Base-by-base conservation (phyloP, 2,329 filamentous ascomycete genomes). In the Stagonosporopsis vannaccii region DNA sequence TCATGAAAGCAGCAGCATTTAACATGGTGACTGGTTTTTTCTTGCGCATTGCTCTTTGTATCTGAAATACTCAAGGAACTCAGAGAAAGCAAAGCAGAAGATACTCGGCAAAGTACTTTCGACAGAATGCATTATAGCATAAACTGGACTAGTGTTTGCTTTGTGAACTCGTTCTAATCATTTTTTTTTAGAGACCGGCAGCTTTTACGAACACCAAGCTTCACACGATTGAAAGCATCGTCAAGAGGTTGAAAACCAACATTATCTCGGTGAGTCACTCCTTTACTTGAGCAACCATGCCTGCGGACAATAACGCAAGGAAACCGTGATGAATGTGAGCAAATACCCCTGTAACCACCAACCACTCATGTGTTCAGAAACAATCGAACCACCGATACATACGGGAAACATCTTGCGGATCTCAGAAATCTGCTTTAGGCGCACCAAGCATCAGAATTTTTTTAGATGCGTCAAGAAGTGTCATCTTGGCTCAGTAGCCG, bases 401-500 rank as follows among this genome's bases (percentile, higher is more conserved):
- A 8, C 7, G 13, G 15, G 7, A 32, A 13, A 32, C 6, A 4
- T 32, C 4, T n/a, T 15, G 2, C 1, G 4, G 4, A 17, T 4
- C 22, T 22, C 28, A 23, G 6, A 9, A 15, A n/a, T 43, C 22
- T 25, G 13, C 13, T 25, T 4, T 40, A 25, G 35, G 1, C 25
- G 23, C 23, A 23, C 28, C 13, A 41, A 35, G 19, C 26, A 28
- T 9, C 13, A 4, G 22, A 22, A 25, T 13, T 6, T 20, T 44
- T 25, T 5, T 15, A 13, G 9, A 4, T 22, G n/a, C 17, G 33
- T 32, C 32, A 35, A 19, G 17, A 11, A 22, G 8, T 5, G 9
- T 17, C 1, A 3, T 8, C 13, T 2, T 13, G 30, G 13, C 19
- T 42, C 26, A 59, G 55, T 67, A 68, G 36, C 66, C 66, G 9